Evolutionary conservation across 73 alveolate species (phyloP), one percentile per base, ranked within the genome.

Genomic region (Paramecium octaurelia): DNA sequence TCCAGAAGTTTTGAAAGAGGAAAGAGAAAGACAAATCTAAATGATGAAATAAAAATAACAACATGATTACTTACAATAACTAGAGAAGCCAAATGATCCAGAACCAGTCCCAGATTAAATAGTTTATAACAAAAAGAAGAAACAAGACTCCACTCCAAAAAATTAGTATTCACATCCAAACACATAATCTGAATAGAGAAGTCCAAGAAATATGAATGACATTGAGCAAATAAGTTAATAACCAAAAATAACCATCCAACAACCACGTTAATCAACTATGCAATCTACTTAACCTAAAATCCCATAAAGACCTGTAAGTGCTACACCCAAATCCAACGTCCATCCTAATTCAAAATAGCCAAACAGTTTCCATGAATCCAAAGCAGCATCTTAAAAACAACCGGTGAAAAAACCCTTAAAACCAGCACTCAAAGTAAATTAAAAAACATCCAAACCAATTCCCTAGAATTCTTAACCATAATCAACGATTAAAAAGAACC

Each of bases 51-150:
- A 23, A 24, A 64, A 64, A 64, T 24, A 64, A 64, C 31, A 64
- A 24, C 27, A 64, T 27, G 48, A 64, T 31, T 64, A 64, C 31
- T 11, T 64, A 31, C 27, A 27, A 27, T 64, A 14, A 64, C 14
- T 64, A 27, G 84, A 34, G 12, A 11, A 64, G 12, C 84, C 84
- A 23, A 64, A 4, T 31, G 84, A 64, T 24, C 84, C 50, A 14
- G 88, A 75, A 75, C 88, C 88, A 14, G 38, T 42, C 14, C 88
- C 88, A 12, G 88, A 75, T 34, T 35, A 75, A 18, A 75, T 75
- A 4, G 88, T 75, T 0, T 75, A 38, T 75, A 75, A 75, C 10
- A 75, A 75, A 20, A 75, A 75, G 34, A 34, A 75, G 42, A 75
- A 35, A 35, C 16, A 35, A 38, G 64, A 64, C 8, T 64, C 42